phyloP scores from a whole-genome alignment of 257 asterid genomes.

The Solanum sparsipilum region DNA sequence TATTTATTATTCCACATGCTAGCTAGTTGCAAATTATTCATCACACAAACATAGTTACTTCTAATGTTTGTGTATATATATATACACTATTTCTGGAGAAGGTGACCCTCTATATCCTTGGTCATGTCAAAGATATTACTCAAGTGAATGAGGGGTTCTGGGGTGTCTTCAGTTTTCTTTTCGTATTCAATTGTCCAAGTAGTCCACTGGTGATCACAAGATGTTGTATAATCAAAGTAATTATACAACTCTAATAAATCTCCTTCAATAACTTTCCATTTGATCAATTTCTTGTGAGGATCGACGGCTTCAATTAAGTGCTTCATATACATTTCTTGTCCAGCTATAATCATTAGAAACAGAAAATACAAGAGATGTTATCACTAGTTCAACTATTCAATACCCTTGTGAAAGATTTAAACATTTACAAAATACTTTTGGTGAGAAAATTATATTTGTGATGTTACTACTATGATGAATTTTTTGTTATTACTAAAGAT shows the following conservation, averaged over 20 bases:
- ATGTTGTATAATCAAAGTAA: too few species aligned
- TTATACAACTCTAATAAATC: background rate
- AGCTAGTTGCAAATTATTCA: background rate
- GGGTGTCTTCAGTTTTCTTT: background rate
- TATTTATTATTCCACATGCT: background rate
- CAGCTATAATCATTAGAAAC: background rate
- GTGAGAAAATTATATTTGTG: too few species aligned
- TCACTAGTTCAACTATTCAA: background rate
- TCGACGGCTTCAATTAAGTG: background rate
- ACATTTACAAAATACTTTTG: too few species aligned
- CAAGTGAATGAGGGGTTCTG: background rate
- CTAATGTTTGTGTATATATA: too few species aligned
- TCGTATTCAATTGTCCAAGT: background rate
- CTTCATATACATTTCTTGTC: background rate
- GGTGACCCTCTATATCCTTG: background rate
- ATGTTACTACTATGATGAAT: background rate
- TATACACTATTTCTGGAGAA: background rate
- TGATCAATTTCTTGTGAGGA: background rate
- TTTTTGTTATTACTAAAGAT: background rate
- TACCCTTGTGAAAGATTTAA: background rate
- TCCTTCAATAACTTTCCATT: background rate
- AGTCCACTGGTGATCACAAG: background rate
- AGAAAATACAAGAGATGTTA: background rate
- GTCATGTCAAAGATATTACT: background rate
- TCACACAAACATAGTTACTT: background rate